phyloP scores from a whole-genome alignment of 2,329 filamentous ascomycete species.

The Pyricularia sp. region DNA sequence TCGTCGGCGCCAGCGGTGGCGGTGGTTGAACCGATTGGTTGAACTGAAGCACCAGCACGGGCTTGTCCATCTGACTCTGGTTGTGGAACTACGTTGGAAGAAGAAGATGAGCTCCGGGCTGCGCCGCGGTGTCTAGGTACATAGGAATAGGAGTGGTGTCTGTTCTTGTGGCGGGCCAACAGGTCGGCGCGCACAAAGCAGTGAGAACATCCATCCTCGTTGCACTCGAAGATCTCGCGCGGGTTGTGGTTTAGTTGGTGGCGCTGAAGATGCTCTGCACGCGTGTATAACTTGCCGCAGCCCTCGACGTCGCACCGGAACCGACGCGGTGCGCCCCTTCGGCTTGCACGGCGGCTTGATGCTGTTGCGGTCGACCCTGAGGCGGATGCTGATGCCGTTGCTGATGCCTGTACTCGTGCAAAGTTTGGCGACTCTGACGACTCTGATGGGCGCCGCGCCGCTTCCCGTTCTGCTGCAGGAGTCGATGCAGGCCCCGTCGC shows the following conservation, averaged over 20 bases:
- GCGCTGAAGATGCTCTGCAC: constrained; percentile 68
- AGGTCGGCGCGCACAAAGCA: constrained; percentile 70
- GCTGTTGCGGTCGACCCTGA: background rate
- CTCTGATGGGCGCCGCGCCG: background rate
- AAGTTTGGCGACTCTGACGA: background rate
- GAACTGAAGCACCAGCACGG: background rate
- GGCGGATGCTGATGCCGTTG: background rate
- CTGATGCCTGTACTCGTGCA: background rate
- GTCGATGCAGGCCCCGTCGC: background rate
- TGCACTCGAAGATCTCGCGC: constrained; percentile 67
- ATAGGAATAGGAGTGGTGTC: constrained; percentile 48
- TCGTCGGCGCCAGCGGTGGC: too few relatives aligned
- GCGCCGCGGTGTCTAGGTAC: constrained; percentile 30
- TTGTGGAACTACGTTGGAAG: background rate
- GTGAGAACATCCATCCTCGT: constrained; percentile 60
- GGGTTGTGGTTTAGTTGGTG: constrained; percentile 74
- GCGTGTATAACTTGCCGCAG: constrained; percentile 69
- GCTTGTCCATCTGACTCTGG: background rate
- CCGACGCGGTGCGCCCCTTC: constrained; percentile 34
- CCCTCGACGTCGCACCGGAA: constrained; percentile 55
- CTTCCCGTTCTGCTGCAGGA: background rate
- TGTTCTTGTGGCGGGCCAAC: constrained; percentile 53
- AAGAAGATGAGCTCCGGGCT: constrained; percentile 28
- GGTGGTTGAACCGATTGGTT: background rate
- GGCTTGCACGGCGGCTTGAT: constrained; percentile 26